A percentile compares a stretch with the other conserved stretches of the same genome.
These are phyloP conservation scores for Fusarium brachygibbosum DNA, from an alignment of 2,329 filamentous ascomycete species.

Conservation along the genomic window DNA sequence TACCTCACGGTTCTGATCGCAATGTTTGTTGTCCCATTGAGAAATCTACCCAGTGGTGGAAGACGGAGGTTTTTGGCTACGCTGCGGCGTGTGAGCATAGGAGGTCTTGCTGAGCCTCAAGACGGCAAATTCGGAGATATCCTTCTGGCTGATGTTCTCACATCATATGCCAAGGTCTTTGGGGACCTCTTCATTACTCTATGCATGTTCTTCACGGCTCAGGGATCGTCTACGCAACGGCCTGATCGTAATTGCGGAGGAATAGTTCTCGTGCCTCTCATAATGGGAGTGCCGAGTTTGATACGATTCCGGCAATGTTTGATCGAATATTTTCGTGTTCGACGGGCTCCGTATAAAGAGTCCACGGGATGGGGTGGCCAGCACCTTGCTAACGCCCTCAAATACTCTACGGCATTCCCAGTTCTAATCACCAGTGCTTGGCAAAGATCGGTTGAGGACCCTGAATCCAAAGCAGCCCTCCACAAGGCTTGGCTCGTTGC, in stretches of 20 bases:
- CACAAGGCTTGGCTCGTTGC: slow-evolving; percentile 77
- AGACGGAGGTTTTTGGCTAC: slow-evolving; percentile 81
- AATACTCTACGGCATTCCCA: slow-evolving; percentile 94
- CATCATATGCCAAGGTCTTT: slow-evolving; percentile 92
- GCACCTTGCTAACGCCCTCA: slow-evolving; percentile 92
- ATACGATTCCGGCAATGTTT: slow-evolving; percentile 94
- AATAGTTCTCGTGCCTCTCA: slow-evolving; percentile 81
- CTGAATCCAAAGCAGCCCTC: slow-evolving; percentile 58
- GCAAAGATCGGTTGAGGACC: slow-evolving; percentile 70
- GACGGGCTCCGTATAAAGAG: slow-evolving; percentile 67
- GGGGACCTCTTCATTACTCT: slow-evolving; percentile 89
- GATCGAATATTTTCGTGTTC: slow-evolving; percentile 85
- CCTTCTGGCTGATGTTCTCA: slow-evolving; percentile 91
- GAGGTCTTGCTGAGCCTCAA: slow-evolving; percentile 85
- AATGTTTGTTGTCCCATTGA: slow-evolving; percentile 80
- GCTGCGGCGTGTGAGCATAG: slow-evolving; percentile 82
- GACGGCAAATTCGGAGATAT: slow-evolving; percentile 97
- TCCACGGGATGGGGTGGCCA: slow-evolving; percentile 81
- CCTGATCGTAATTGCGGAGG: slow-evolving; percentile 89
- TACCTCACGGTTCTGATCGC: slow-evolving; percentile 81
- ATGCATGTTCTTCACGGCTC: slow-evolving; percentile 88
- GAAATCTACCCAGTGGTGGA: slow-evolving; percentile 75
- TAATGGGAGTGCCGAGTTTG: slow-evolving; percentile 84
- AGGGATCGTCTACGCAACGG: slow-evolving; percentile 79
- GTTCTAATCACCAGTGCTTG: slow-evolving; percentile 86